phyloP scores from a whole-genome alignment of 176 grass and related monocot species.

The Zea luxurians region DNA sequence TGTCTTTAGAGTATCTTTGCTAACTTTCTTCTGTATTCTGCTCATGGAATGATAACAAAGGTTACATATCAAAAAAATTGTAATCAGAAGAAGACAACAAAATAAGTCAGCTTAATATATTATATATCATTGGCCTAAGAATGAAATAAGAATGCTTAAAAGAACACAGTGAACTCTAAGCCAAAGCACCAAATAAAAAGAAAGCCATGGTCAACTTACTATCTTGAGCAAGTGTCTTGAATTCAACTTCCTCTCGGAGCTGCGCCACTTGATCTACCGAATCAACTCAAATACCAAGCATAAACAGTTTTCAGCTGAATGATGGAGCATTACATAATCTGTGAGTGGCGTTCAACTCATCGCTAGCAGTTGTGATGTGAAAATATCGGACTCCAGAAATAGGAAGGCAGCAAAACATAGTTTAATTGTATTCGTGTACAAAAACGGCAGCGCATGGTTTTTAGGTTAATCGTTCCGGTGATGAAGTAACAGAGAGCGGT shows the following conservation, averaged over 20 bases:
- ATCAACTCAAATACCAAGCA: slow-evolving; percentile 52
- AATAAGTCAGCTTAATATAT: background rate
- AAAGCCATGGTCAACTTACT: slow-evolving; percentile 41
- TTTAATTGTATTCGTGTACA: background rate
- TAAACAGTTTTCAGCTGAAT: background rate
- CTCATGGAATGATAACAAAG: slow-evolving; percentile 29
- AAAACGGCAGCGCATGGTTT: background rate
- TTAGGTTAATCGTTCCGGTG: too few relatives aligned
- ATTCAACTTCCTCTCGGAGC: slow-evolving; percentile 73
- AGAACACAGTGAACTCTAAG: slow-evolving; percentile 1
- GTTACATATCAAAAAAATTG: slow-evolving; percentile 5
- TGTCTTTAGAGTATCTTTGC: slow-evolving; percentile 56
- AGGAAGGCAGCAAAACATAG: background rate
- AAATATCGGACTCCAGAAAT: background rate
- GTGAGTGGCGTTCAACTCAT: background rate
- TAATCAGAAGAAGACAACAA: too few relatives aligned
- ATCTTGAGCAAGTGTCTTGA: slow-evolving; percentile 66
- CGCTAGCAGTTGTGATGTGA: background rate
- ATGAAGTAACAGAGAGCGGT: too few relatives aligned
- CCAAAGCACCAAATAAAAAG: background rate
- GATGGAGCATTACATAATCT: too few relatives aligned
- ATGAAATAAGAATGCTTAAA: background rate
- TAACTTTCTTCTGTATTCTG: slow-evolving; percentile 75
- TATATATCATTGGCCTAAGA: background rate
- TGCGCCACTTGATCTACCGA: slow-evolving; percentile 53